Conservation (phyloP, 495 filamentous ascomycete genomes). For the Amorphotheca resinae region DNA sequence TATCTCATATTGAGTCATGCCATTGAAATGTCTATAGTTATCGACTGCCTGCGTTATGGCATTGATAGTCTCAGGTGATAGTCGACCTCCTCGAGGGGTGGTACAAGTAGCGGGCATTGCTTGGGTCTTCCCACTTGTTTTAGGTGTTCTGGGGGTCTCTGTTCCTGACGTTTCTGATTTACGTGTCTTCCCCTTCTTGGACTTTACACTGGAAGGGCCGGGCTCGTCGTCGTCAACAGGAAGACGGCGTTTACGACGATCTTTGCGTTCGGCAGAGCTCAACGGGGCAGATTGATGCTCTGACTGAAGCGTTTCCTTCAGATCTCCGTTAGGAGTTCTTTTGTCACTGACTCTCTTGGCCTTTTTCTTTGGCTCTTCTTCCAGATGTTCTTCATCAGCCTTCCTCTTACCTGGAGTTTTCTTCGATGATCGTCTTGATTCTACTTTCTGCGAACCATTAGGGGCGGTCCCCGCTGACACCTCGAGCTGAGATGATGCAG, state of each 20-base stretch:
- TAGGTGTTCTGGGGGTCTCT: slow-evolving; percentile 2
- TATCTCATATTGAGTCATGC: slow-evolving; percentile 26
- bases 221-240: slow-evolving; percentile 6
- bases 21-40: slow-evolving; percentile 23
- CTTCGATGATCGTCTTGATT: slow-evolving; percentile 9
- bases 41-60: slow-evolving; percentile 27
- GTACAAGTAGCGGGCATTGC: too few species aligned
- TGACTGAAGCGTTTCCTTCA: too few species aligned
- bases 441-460: neutral
- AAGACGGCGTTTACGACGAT: slow-evolving; percentile 10
- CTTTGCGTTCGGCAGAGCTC: too few species aligned
- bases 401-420: slow-evolving; percentile 17
- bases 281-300: too few species aligned
- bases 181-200: too few species aligned
- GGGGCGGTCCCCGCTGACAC: neutral
- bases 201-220: neutral
- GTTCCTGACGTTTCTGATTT: too few species aligned
- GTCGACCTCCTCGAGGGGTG: slow-evolving; percentile 7
- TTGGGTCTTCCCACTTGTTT: too few species aligned
- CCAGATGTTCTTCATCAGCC: slow-evolving; percentile 3
- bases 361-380: slow-evolving; percentile 4
- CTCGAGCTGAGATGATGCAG: neutral
- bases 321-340: neutral
- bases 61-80: slow-evolving; percentile 23
- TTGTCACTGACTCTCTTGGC: slow-evolving; percentile 3